A percentile compares a stretch with the other conserved stretches of the same genome.
Conservation (phyloP, 202 grass and related monocot genomes). For the Schoenoplectus tabernaemontani region DNA sequence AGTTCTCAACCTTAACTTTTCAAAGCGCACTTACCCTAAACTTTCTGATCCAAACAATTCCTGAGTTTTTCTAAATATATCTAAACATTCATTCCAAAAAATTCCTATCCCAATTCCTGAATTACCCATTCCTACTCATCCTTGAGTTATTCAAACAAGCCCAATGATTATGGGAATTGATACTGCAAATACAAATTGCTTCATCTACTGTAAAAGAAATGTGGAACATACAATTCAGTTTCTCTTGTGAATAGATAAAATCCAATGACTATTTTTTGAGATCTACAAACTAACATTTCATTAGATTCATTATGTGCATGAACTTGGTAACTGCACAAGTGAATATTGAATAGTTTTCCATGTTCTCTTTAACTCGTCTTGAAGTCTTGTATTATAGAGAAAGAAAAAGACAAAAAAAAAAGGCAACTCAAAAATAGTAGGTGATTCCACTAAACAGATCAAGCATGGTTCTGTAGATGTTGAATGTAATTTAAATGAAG, state of each 20-base stretch:
- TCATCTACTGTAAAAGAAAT: background rate
- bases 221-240: background rate
- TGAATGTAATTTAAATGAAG: background rate
- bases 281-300: too few relatives aligned
- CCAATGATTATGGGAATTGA: background rate
- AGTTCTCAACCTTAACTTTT: too few relatives aligned
- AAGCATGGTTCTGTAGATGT: background rate
- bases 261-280: too few relatives aligned
- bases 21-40: too few relatives aligned
- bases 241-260: background rate
- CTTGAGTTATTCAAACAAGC: background rate
- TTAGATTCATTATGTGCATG: too few relatives aligned
- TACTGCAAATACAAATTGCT: background rate
- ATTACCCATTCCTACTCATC: background rate
- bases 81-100: too few relatives aligned
- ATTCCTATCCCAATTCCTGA: too few relatives aligned
- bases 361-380: background rate
- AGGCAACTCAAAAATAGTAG: background rate
- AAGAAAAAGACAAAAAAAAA: background rate
- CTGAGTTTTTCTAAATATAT: too few relatives aligned
- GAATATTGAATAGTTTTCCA: background rate
- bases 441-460: background rate
- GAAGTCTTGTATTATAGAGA: background rate
- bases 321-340: background rate
- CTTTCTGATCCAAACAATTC: too few relatives aligned